These are phyloP conservation scores for Urtica urens DNA, from an alignment of 306 rosid species.

Conservation along the genomic window DNA sequence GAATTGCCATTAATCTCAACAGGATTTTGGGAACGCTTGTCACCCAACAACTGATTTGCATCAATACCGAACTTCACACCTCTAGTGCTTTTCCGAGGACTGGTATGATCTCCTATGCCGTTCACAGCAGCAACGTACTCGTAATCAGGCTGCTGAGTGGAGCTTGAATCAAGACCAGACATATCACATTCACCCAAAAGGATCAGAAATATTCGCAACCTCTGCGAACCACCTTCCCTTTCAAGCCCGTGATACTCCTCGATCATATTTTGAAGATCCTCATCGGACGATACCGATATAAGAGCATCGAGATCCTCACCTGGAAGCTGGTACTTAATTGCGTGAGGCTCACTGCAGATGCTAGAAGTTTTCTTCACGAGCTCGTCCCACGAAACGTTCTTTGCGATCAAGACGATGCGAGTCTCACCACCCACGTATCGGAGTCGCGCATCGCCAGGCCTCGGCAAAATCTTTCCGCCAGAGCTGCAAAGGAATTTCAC, in stretches of 20 bases:
- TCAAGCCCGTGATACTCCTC: constrained; percentile 68
- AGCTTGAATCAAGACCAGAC: too few species aligned
- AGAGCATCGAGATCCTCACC: constrained; percentile 57
- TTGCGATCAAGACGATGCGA: constrained; percentile 48
- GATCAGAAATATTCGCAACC: constrained; percentile 69
- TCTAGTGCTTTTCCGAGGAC: constrained; percentile 32
- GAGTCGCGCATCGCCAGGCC: constrained; percentile 56
- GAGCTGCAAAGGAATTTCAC: constrained; percentile 71
- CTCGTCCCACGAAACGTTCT: background rate
- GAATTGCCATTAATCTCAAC: constrained; percentile 24
- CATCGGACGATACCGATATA: constrained; percentile 48
- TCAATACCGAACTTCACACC: constrained; percentile 41
- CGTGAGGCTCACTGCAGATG: background rate
- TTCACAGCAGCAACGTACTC: constrained; percentile 64
- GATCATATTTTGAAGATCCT: constrained; percentile 70
- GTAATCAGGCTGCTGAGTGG: too few species aligned
- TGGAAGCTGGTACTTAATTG: constrained; percentile 55
- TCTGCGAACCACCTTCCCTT: constrained; percentile 63
- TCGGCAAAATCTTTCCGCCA: constrained; percentile 73
- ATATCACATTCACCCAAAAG: constrained; percentile 60
- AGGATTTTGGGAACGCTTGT: constrained; percentile 15
- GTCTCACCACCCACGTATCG: constrained; percentile 88
- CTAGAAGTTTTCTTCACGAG: background rate
- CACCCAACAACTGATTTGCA: constrained; percentile 31
- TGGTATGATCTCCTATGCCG: constrained; percentile 42